phyloP scores from a whole-genome alignment of 305 asterid species.

The Petunia hybrid region DNA sequence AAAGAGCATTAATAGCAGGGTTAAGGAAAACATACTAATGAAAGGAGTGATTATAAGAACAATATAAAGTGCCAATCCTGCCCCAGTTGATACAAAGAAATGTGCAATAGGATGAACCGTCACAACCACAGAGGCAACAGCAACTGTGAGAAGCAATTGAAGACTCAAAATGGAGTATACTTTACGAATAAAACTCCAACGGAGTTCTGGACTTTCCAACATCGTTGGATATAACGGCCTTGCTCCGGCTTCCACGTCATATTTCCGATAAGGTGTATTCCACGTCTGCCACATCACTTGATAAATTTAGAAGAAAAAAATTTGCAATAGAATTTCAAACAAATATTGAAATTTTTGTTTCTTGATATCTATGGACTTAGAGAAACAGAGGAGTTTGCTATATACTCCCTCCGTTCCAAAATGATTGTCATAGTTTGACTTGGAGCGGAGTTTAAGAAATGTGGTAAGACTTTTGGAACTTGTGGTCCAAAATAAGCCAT shows the following conservation, averaged over 20 bases:
- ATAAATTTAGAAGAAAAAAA: not conserved
- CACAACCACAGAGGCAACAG: constrained; percentile 58
- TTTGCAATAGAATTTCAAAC: not conserved
- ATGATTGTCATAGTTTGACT: no score
- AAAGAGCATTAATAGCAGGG: not conserved
- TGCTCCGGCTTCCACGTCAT: constrained; percentile 56
- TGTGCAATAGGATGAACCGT: constrained; percentile 49
- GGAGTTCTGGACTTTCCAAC: constrained; percentile 63
- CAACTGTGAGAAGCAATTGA: constrained; percentile 63
- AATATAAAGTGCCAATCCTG: constrained; percentile 52
- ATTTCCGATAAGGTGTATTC: constrained; percentile 46
- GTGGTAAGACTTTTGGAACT: no score
- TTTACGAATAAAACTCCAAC: constrained; percentile 76
- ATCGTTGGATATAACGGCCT: constrained; percentile 57
- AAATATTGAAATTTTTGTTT: not conserved
- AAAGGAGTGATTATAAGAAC: constrained; percentile 49
- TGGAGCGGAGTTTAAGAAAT: no score
- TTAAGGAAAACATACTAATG: constrained; percentile 39
- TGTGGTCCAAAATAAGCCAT: no score
- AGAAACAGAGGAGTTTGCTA: not conserved
- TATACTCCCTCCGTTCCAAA: no score
- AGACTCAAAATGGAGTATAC: constrained; percentile 58
- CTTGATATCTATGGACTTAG: not conserved
- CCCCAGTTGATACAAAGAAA: constrained; percentile 55
- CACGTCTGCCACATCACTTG: constrained; percentile 40